Evolutionary conservation across 768 basidiomycete species (phyloP), one percentile per base, ranked within the genome.

Genomic region (Chiua virens): DNA sequence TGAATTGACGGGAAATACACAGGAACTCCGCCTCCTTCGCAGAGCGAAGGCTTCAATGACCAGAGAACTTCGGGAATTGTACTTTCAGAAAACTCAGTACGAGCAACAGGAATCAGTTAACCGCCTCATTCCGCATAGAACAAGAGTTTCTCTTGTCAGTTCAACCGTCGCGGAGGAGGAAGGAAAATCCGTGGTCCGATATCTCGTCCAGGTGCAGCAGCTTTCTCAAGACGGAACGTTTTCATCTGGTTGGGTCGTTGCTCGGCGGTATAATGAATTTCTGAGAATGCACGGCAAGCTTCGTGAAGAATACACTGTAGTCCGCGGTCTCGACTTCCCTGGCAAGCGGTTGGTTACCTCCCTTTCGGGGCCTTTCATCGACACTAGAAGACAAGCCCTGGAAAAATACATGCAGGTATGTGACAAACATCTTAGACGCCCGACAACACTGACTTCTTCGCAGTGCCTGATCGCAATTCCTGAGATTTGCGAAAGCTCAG

Each of bases 21-120:
- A 88, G 60, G 95, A 98, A 69, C 79, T 96, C 20, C 80, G 79
- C 51, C 78, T 98, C 39, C 80, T 98, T 42, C 81, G 76, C 53
- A 88, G 83, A 60, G 95, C 93, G 3, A 90, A 88, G 65, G 79
- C 86, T 9, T 82, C 90, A 0, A 81, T 98, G 73, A 81, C 76
- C 15, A 76, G 92, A 49, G 94, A 98, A 62, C 73, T 94, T 36
- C 78, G 94, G 27, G 87, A 92, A 61, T 73, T 94, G 3, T 77
- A 79, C 47, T 97, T 98, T 69, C 95, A 97, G 71, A 92, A 88
- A 70, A 79, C 80, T 11, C 95, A 98, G 63, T 98, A 92, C 64
- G 90, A 96, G 64, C 89, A 92, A 63, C 95, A 98, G 68, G 93
- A 97, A 63, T 76, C 82, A n/a, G 90, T 91, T 21, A 97, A 94